Evolutionary conservation across 805 yeast species (phyloP), one percentile per base, ranked within the genome.

Genomic region (Jamesozyma spencerorum): DNA sequence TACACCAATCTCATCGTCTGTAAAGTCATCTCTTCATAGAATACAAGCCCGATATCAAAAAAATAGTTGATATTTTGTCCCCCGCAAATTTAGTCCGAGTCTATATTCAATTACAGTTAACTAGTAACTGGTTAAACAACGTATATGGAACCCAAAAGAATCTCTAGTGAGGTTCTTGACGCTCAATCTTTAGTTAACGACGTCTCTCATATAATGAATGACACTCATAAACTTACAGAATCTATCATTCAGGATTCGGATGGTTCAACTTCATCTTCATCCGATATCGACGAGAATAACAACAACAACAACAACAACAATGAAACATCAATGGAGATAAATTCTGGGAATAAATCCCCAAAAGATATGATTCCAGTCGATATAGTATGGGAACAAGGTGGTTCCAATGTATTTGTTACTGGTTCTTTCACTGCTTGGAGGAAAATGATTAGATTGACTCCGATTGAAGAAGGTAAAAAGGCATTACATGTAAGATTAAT

Each of bases 341-440:
- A 18, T 7, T 12, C 32, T 18, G 18, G 13, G 12, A n/a, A 36
- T 11, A 18, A 18, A 15, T 31, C n/a, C n/a, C n/a, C 31, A 27
- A 18, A 51, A 28, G 38, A 34, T n/a, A 48, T 61, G 56, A 49
- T 54, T 2, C 76, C 77, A 3, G 70, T 85, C 1, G 86, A 81
- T 40, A 81, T 87, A 44, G 77, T 76, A 47, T 90, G 98, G 98
- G 78, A 78, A n/a, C 95, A 90, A 62, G 97, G 97, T 12, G 97
- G 97, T 44, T 74, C 75, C 34, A 84, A 84, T 53, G 97, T 90
- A 2, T 92, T 86, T 61, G 95, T 90, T 12, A 92, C 97, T 31
- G 98, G 98, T 35, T 83, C 97, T 1, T 90, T 90, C 63, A 92
- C 98, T 0, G 95, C 94, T 2, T 92, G 98, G 97, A 71, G 95